A percentile compares a stretch with the other conserved stretches of the same genome.
phyloP scores from a whole-genome alignment of 2,329 filamentous ascomycete genomes.

The Calycina marina region DNA sequence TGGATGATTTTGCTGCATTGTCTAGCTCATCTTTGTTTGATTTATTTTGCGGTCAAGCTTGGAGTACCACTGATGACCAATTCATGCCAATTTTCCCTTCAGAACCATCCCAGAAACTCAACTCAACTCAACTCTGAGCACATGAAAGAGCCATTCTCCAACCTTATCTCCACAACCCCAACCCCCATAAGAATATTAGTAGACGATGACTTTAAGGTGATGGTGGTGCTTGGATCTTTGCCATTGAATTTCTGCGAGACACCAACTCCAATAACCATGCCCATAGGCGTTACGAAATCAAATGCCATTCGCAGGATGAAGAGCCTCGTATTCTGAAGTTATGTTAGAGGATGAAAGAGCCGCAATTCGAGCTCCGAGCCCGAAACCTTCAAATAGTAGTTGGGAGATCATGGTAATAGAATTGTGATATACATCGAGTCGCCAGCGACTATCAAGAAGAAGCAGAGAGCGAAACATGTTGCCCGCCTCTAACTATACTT shows the following conservation, averaged over 20 bases:
- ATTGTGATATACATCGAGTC: slow-evolving; percentile 41
- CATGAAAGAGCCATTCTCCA: slow-evolving; percentile 53
- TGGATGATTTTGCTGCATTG: too few relatives aligned
- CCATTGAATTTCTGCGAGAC: slow-evolving; percentile 59
- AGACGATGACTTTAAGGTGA: slow-evolving; percentile 59
- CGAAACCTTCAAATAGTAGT: slow-evolving; percentile 65
- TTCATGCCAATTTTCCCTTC: too few relatives aligned
- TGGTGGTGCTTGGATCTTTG: slow-evolving; percentile 50
- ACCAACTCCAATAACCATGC: slow-evolving; percentile 69
- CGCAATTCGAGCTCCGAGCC: slow-evolving; percentile 57
- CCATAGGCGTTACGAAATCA: slow-evolving; percentile 57
- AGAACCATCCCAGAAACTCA: too few relatives aligned
- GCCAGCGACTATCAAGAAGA: slow-evolving; percentile 46
- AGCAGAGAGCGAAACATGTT: slow-evolving; percentile 60
- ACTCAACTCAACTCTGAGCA: too few relatives aligned
- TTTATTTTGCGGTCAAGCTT: too few relatives aligned
- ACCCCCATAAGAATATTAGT: slow-evolving; percentile 72
- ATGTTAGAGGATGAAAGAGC: slow-evolving; percentile 21
- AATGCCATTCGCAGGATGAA: slow-evolving; percentile 47
- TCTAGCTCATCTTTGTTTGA: too few relatives aligned
- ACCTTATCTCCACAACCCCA: slow-evolving; percentile 67
- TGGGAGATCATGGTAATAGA: slow-evolving; percentile 61
- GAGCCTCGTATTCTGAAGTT: slow-evolving; percentile 28
- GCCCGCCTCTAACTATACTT: slow-evolving; percentile 60
- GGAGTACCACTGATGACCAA: too few relatives aligned